Conservation (phyloP, 192 early-diverging fungal genomes). For the Backusella circina region DNA sequence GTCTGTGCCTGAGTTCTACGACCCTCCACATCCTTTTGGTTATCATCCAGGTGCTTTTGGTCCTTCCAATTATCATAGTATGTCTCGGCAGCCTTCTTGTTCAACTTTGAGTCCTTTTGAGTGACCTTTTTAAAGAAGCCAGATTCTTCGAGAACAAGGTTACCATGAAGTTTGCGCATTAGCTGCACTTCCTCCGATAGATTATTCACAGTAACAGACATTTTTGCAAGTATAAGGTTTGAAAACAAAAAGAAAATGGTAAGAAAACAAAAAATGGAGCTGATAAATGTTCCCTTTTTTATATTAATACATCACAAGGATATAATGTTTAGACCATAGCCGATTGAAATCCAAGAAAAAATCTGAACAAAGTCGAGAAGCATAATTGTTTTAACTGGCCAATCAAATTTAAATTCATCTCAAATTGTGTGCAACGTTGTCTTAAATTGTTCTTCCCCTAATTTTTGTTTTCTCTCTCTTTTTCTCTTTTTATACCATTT, state of each 20-base stretch:
- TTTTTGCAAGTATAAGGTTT: not conserved
- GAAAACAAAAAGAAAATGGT: not conserved
- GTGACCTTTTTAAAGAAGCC: conserved; percentile 35
- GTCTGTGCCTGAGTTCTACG: conserved; percentile 37
- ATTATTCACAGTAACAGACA: conserved; percentile 22
- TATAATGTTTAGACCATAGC: not conserved
- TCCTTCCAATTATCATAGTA: conserved; percentile 41
- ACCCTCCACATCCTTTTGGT: conserved; percentile 26
- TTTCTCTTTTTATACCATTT: not conserved
- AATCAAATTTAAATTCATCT: not conserved
- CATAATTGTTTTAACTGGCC: not conserved
- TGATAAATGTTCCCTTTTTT: not conserved
- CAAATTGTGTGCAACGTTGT: not conserved
- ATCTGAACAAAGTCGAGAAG: not conserved
- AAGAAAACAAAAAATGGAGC: not conserved
- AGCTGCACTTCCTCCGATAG: conserved; percentile 22
- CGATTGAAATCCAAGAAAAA: conserved; percentile 2
- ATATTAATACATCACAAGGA: not conserved
- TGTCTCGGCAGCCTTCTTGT: conserved; percentile 23
- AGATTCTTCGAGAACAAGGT: conserved; percentile 29
- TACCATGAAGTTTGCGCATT: conserved; percentile 35
- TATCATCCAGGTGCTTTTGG: conserved; percentile 31
- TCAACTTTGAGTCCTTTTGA: conserved; percentile 31
- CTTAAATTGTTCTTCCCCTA: not conserved
- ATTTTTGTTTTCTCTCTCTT: not conserved